These are phyloP conservation scores for Eucalyptus erythrocorys DNA, from an alignment of 345 rosid species.

Conservation along the genomic window DNA sequence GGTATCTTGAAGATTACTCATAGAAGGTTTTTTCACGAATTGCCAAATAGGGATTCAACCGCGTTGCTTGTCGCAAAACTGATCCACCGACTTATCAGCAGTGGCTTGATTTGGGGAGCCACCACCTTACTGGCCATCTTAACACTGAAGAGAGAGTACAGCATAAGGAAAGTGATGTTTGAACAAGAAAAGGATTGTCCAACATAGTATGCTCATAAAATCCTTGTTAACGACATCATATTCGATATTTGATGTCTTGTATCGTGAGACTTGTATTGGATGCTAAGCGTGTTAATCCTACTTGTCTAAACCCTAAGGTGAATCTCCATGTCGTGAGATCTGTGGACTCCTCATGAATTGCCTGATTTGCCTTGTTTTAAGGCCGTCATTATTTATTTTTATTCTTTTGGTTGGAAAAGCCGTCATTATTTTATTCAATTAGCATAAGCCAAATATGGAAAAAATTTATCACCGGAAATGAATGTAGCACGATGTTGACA, in stretches of 20 bases:
- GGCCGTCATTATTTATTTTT: too few species aligned
- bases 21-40: not conserved
- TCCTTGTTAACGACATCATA: rapidly evolving
- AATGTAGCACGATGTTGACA: not conserved
- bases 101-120: too few species aligned
- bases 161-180: not conserved
- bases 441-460: not conserved
- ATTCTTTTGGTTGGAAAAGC: not conserved
- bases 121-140: not conserved
- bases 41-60: not conserved
- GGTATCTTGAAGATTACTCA: not conserved
- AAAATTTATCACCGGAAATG: too few species aligned
- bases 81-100: not conserved
- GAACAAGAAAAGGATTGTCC: not conserved
- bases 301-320: not conserved
- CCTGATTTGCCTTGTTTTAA: not conserved
- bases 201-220: not conserved
- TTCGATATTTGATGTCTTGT: not conserved
- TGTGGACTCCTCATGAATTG: not conserved
- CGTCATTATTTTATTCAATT: not conserved
- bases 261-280: not conserved
- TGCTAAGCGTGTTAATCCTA: rapidly evolving
- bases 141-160: not conserved
- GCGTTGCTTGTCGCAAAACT: too few species aligned
- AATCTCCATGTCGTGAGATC: too few species aligned